Evolutionary conservation across 1,284 basidiomycete genomes (phyloP).

Genomic region (Agaricales sp.): DNA sequence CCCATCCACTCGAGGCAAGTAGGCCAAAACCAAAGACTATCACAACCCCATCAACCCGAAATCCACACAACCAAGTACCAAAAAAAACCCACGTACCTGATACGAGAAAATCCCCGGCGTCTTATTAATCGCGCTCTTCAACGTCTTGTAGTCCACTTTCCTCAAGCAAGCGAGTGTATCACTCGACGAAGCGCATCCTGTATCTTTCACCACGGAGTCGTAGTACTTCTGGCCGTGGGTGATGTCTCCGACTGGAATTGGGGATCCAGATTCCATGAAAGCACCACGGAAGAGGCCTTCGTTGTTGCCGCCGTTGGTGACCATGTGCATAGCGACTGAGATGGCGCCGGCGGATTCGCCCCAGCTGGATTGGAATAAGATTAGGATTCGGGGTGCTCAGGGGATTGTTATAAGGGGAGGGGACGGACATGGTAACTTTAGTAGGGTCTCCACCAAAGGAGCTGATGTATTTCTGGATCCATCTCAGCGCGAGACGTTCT

Average conservation of each 20-base stretch:
- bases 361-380: conserved; percentile 26
- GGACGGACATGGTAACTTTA: conserved; percentile 42
- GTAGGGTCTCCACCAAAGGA: conserved; percentile 54
- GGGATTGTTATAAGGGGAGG: background rate
- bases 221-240: conserved; percentile 30
- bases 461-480: conserved; percentile 56
- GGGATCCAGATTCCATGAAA: conserved; percentile 43
- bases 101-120: conserved; percentile 34
- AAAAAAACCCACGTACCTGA: conserved; percentile 22
- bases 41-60: no score
- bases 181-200: conserved; percentile 27
- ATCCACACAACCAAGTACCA: background rate
- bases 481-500: conserved; percentile 49
- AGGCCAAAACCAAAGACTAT: conserved; percentile 29
- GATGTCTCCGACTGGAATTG: conserved; percentile 31
- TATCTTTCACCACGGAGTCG: conserved; percentile 32
- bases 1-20: conserved; percentile 39
- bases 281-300: conserved; percentile 40
- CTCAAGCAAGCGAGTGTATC: conserved; percentile 43
- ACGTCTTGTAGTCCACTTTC: conserved; percentile 25
- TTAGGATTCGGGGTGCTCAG: background rate
- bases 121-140: conserved; percentile 32
- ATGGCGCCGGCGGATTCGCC: conserved; percentile 50
- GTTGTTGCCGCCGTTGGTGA: conserved; percentile 36
- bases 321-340: conserved; percentile 40